A percentile compares a stretch with the other conserved stretches of the same genome.
phyloP scores from a whole-genome alignment of 176 grass and related monocot species.

The Aegilops longissima region DNA sequence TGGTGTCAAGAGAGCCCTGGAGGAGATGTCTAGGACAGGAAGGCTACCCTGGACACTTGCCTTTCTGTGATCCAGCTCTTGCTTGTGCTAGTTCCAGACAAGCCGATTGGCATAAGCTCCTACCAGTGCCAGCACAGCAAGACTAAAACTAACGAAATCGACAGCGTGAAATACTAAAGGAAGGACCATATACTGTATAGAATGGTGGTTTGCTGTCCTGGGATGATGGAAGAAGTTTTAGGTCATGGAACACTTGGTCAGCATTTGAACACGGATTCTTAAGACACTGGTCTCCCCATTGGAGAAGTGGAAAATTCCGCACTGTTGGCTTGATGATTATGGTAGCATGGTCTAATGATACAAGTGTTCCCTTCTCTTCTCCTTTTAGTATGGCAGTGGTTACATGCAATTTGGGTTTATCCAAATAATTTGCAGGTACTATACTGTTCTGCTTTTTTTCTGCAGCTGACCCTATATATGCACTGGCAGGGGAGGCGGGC shows the following conservation, averaged over 20 bases:
- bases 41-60: conserved; percentile 70
- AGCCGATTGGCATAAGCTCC: conserved; percentile 28
- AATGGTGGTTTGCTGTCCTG: conserved; percentile 11
- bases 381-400: not conserved
- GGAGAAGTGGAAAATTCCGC: not conserved
- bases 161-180: not conserved
- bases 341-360: no score
- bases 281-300: conserved; percentile 5
- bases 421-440: not conserved
- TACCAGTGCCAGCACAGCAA: conserved; percentile 19
- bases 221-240: conserved; percentile 7
- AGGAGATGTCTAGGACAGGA: conserved; percentile 64
- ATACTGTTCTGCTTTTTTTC: not conserved
- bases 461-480: not conserved
- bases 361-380: not conserved
- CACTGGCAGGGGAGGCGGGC: not conserved
- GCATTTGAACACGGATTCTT: conserved; percentile 10
- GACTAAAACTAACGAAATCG: conserved; percentile 24
- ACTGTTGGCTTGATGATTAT: conserved; percentile 6
- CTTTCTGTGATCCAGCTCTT: conserved; percentile 54
- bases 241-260: conserved; percentile 11
- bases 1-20: conserved; percentile 49
- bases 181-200: conserved; percentile 2
- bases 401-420: not conserved
- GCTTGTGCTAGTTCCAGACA: conserved; percentile 28